phyloP scores from a whole-genome alignment of 345 rosid genomes.

The Cardiospermum halicacabum region DNA sequence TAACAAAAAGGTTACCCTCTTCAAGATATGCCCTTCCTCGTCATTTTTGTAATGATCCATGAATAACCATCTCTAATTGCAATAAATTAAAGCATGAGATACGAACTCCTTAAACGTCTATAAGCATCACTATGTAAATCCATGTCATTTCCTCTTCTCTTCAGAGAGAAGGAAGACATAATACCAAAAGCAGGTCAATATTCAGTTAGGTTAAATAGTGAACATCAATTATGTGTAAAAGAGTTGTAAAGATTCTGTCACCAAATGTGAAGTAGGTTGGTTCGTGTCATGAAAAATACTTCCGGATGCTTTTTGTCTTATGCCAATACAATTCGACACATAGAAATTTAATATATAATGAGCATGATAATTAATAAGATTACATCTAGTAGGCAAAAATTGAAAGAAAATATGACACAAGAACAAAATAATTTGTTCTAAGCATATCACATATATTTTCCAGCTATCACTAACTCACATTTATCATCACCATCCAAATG shows the following conservation, averaged over 20 bases:
- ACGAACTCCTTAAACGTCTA: neutral
- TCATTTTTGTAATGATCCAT: slow-evolving; percentile 47
- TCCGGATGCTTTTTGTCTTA: too few relatives aligned
- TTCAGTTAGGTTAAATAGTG: neutral
- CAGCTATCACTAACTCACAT: slow-evolving; percentile 36
- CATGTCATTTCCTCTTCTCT: neutral
- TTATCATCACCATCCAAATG: slow-evolving; percentile 58
- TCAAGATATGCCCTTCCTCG: slow-evolving; percentile 42
- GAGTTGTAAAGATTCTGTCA: neutral
- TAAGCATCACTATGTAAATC: slow-evolving; percentile 5
- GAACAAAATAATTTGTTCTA: too few relatives aligned
- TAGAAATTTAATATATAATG: neutral
- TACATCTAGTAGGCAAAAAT: neutral
- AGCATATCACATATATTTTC: neutral
- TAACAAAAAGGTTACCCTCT: slow-evolving; percentile 70
- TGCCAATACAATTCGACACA: neutral
- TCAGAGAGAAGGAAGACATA: neutral
- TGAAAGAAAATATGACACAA: neutral
- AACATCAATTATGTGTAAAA: neutral
- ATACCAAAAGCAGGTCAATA: neutral
- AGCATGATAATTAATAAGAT: neutral
- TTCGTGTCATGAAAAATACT: neutral
- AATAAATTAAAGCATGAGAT: slow-evolving; percentile 18
- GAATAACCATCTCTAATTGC: slow-evolving; percentile 61
- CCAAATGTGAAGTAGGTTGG: neutral